phyloP scores from a whole-genome alignment of 805 yeast genomes.

The Yamadazyma phyllophila region DNA sequence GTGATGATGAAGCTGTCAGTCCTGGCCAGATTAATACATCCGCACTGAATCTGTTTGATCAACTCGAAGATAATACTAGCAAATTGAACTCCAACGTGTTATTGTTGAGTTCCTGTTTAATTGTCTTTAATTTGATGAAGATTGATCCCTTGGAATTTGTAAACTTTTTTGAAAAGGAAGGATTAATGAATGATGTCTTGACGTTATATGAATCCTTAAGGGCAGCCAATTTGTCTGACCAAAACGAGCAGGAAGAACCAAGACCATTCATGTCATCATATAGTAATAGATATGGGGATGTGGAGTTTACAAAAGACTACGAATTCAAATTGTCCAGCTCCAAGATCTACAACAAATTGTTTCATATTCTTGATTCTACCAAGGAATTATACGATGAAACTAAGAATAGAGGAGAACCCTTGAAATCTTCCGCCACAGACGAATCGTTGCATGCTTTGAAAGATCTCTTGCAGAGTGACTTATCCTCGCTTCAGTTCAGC shows the following conservation, averaged over 20 bases:
- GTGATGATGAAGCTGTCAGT: constrained; percentile 6
- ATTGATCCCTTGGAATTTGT: constrained; percentile 29
- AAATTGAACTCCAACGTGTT: constrained; percentile 36
- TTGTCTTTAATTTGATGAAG: constrained; percentile 12
- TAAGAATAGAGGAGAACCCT: neutral
- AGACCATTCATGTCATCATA: constrained; percentile 15
- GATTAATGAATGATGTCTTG: constrained; percentile 55
- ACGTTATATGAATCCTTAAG: constrained; percentile 26
- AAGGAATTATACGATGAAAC: constrained; percentile 22
- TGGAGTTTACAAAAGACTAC: constrained; percentile 29
- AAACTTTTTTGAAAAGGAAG: constrained; percentile 63
- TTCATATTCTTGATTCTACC: constrained; percentile 20
- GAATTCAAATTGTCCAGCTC: constrained; percentile 18
- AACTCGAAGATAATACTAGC: constrained; percentile 14
- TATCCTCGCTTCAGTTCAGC: constrained; percentile 28
- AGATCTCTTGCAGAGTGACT: neutral
- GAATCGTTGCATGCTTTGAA: constrained; percentile 1
- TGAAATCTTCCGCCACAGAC: neutral
- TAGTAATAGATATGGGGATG: constrained; percentile 27
- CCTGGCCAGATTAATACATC: neutral
- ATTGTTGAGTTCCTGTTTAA: constrained; percentile 43
- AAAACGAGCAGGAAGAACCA: constrained; percentile 14
- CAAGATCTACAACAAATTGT: constrained; percentile 16
- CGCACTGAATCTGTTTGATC: no score
- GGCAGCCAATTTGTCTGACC: constrained; percentile 6